Evolutionary conservation across 2,329 filamentous ascomycete genomes (phyloP), one percentile per base, ranked within the genome.

Genomic region (Chalaropsis thielavioides): DNA sequence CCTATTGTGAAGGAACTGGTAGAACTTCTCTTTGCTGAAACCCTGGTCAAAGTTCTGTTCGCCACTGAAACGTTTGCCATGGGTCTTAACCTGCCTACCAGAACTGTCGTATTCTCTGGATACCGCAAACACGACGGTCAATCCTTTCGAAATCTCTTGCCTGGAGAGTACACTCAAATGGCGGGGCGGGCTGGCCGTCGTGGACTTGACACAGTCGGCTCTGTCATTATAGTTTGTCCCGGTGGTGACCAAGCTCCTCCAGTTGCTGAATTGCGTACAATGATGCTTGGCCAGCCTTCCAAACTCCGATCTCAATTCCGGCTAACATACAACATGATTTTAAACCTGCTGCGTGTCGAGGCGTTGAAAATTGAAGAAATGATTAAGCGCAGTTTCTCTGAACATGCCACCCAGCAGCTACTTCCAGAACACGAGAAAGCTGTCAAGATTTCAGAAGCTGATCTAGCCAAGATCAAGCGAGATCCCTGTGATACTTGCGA

Each of bases 301-400:
- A 97, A 97, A 76, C 81, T 99, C 61, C 85, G 91, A 59, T 97
- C 92, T 6, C 94, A 99, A 72, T 99, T 99, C 79, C 85, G 94
- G 67, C 80, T 99, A 60, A 99, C 95, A 0, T 99, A 99, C 79
- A 99, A 97, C 76, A 99, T 99, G 94, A 99, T 99, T 67, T 79
- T 99, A 38, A 99, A 97, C 72, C 79, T 99, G 40, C 80, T 99
- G 61, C 87, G 94, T 43, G 94, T 99, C 1, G 94, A 99, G 74
- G 94, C 94, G 1, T 77, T 99, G 69, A 97, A 96, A 77, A 97
- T 99, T 70, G 94, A 99, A 74, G 94, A 99, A 76, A 99, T 99
- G 94, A 99, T 99, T 79, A 99, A 99, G 81, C 88, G 94, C 69
- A 96, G 92, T 74, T 99, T 99, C 79, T 96, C 92, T 63, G 94